Conservation (phyloP, 176 grass and related monocot species). For the Oryza punctata region DNA sequence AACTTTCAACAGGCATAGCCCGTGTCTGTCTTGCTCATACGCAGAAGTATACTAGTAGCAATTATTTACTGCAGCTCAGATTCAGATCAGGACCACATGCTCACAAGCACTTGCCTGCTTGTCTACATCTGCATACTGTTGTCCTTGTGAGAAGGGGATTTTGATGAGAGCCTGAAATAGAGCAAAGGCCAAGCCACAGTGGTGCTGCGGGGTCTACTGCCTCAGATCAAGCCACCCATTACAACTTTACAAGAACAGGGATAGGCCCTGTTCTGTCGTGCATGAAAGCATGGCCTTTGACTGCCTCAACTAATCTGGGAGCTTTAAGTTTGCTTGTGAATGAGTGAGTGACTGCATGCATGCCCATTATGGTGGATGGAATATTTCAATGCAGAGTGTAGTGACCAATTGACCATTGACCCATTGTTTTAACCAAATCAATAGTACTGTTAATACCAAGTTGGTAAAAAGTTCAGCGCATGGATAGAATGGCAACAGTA, state of each 20-base stretch:
- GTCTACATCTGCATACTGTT: slow-evolving; percentile 3
- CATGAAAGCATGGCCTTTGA: neutral
- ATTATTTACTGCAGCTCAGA: neutral
- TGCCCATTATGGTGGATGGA: neutral
- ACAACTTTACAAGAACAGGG: neutral
- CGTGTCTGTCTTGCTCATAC: neutral
- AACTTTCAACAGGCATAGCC: neutral
- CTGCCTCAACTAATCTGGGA: neutral
- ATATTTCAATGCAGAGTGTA: neutral
- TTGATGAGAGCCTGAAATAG: neutral
- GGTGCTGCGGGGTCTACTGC: neutral
- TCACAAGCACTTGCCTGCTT: neutral
- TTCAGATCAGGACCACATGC: slow-evolving; percentile 4
- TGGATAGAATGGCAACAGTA: neutral
- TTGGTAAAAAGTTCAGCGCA: neutral
- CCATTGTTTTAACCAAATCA: neutral
- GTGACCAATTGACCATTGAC: neutral
- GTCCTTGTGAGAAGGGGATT: slow-evolving; percentile 5
- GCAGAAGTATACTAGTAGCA: neutral
- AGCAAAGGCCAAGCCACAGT: neutral
- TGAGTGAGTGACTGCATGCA: neutral
- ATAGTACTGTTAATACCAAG: no score
- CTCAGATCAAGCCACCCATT: neutral
- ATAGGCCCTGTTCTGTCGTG: neutral
- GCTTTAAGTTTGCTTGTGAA: neutral